Evolutionary conservation across 2,329 filamentous ascomycete species (phyloP).

Genomic region (Pestalotiopsis sp.): DNA sequence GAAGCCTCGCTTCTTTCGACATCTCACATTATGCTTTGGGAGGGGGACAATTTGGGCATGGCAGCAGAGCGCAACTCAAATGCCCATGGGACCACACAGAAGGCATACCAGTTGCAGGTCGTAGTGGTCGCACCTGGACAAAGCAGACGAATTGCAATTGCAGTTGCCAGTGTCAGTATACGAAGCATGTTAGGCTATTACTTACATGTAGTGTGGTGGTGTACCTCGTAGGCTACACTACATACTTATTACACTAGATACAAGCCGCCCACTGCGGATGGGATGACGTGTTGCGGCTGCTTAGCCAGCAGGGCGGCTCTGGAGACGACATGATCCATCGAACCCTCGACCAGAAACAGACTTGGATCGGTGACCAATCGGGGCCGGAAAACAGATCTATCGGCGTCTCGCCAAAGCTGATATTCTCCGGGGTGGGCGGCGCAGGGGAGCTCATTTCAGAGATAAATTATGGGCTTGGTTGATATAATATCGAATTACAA

Average conservation of each 20-base stretch:
- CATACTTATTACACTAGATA: too few relatives aligned
- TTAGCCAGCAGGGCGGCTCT: neutral
- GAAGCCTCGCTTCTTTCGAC: neutral
- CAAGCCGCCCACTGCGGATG: neutral
- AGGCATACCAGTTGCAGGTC: too few relatives aligned
- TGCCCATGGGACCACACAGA: too few relatives aligned
- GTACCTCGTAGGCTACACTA: too few relatives aligned
- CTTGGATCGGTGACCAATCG: neutral
- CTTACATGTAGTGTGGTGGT: too few relatives aligned
- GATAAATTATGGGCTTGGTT: neutral
- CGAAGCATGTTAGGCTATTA: neutral
- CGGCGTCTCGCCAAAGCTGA: neutral
- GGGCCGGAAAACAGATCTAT: neutral
- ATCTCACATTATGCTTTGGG: neutral
- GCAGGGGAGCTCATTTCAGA: neutral
- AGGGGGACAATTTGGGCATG: neutral
- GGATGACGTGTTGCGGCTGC: neutral
- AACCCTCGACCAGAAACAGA: neutral
- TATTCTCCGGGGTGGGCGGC: neutral
- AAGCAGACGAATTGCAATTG: neutral
- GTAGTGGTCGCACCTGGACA: neutral
- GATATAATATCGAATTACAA: neutral
- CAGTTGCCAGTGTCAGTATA: neutral
- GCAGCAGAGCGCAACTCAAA: too few relatives aligned
- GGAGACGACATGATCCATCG: neutral